Percentiles rank a stretch among this genome's conserved stretches.
phyloP scores from a whole-genome alignment of 176 grass and related monocot genomes.

The Thinopyrum elongatum region DNA sequence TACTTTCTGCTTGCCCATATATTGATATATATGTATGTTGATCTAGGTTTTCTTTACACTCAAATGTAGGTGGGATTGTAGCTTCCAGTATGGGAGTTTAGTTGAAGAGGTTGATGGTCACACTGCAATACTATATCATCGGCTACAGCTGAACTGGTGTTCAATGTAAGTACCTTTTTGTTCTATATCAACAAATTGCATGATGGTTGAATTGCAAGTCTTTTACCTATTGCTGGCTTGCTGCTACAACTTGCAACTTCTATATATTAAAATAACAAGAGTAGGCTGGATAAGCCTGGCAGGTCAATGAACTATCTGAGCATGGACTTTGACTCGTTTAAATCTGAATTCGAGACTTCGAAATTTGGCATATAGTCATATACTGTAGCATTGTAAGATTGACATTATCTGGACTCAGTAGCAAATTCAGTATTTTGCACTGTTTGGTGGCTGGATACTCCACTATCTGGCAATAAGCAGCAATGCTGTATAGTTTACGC shows the following conservation, averaged over 20 bases:
- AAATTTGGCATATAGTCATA: slow-evolving; percentile 14
- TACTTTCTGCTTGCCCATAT: background rate
- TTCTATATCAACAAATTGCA: background rate
- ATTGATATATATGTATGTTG: slow-evolving; percentile 9
- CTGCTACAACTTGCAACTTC: background rate
- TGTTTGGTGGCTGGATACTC: background rate
- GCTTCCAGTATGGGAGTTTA: slow-evolving; percentile 92
- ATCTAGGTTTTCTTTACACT: slow-evolving; percentile 30
- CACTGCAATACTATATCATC: slow-evolving; percentile 87
- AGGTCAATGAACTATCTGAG: slow-evolving; percentile 12
- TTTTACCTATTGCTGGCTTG: background rate
- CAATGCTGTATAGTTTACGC: background rate
- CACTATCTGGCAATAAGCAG: background rate
- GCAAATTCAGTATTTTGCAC: background rate
- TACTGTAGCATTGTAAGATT: slow-evolving; percentile 15
- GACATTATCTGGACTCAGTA: background rate
- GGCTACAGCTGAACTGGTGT: slow-evolving; percentile 83
- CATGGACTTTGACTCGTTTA: slow-evolving; percentile 14
- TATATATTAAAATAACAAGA: background rate
- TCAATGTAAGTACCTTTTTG: slow-evolving; percentile 59
- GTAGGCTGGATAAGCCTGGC: background rate
- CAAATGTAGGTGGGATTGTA: slow-evolving; percentile 90
- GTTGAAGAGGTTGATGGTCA: slow-evolving; percentile 99
- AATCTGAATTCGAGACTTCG: slow-evolving; percentile 6
- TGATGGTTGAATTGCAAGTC: background rate